Conservation (phyloP, 805 yeast species). For the Candida schatavii region DNA sequence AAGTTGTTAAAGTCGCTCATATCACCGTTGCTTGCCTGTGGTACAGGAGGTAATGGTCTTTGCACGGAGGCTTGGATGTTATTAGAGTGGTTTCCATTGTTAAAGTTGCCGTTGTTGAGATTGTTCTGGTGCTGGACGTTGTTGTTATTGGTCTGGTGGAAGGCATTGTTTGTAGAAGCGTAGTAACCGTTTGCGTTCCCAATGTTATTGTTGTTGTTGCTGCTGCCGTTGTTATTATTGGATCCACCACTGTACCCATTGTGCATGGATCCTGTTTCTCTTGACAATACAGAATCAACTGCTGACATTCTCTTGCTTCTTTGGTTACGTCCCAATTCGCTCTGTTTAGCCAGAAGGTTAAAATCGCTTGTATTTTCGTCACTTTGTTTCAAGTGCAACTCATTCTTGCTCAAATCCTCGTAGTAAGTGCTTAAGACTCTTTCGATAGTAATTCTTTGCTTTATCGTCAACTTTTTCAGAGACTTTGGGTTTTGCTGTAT, state of each 20-base stretch:
- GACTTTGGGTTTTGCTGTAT: conserved; percentile 32
- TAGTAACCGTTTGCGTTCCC: not conserved
- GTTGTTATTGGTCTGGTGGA: not conserved
- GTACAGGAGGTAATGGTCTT: conserved; percentile 4
- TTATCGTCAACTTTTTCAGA: conserved; percentile 27
- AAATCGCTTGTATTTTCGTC: conserved; percentile 10
- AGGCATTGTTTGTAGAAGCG: not conserved
- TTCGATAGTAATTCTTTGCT: conserved; percentile 42
- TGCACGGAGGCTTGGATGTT: conserved; percentile 1
- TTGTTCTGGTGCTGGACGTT: not conserved
- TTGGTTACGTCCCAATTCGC: not conserved
- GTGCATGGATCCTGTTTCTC: conserved; percentile 5
- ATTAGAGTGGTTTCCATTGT: not conserved
- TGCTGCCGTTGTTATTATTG: not conserved
- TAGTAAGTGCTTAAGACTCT: conserved; percentile 44
- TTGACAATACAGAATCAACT: conserved; percentile 18
- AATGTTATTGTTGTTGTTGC: not conserved
- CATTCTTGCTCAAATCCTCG: conserved; percentile 38
- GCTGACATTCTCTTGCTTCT: conserved; percentile 16
- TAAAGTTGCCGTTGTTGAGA: not conserved
- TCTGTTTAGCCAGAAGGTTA: conserved; percentile 3
- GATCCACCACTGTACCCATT: not conserved
- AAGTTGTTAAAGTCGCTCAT: conserved; percentile 7
- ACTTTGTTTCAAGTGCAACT: conserved; percentile 37
- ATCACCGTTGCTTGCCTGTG: not conserved